A percentile compares a stretch with the other conserved stretches of the same genome.
Evolutionary conservation across 2,329 filamentous ascomycete species (phyloP).

Genomic region (Whalleya microplaca): DNA sequence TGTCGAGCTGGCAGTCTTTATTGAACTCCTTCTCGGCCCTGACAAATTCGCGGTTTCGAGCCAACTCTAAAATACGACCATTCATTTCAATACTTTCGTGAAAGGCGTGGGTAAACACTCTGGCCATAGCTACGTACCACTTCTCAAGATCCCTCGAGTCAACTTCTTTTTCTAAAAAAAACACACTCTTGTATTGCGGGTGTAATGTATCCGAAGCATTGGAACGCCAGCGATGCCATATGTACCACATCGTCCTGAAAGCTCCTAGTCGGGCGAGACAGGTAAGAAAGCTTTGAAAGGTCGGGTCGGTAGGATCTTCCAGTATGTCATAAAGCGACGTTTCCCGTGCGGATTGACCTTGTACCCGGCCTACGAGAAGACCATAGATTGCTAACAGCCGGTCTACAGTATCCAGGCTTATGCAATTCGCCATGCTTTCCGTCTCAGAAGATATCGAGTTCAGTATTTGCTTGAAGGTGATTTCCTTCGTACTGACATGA

Average conservation of each 20-base stretch:
- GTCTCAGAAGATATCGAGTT: neutral
- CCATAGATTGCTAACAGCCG: conserved; percentile 25
- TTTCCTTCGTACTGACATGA: neutral
- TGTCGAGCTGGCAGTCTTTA: conserved; percentile 30
- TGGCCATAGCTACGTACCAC: neutral
- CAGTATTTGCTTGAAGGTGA: neutral
- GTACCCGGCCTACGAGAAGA: conserved; percentile 30
- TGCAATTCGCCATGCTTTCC: neutral
- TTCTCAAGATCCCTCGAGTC: neutral
- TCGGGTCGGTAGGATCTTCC: neutral
- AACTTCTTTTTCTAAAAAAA: neutral
- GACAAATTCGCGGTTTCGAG: conserved; percentile 9
- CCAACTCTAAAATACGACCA: conserved; percentile 5
- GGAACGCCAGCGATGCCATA: conserved; percentile 20
- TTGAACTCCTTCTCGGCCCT: conserved; percentile 3
- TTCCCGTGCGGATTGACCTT: conserved; percentile 9
- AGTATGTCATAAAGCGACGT: conserved; percentile 16
- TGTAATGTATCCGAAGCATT: too few relatives aligned
- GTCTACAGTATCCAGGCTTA: neutral
- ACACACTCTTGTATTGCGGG: too few relatives aligned
- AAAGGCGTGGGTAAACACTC: conserved; percentile 10
- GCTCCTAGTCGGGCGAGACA: conserved; percentile 35
- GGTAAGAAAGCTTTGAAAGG: conserved; percentile 17
- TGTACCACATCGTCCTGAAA: conserved; percentile 36
- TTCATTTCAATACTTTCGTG: conserved; percentile 2